Percentiles rank a stretch among this genome's conserved stretches.
These are phyloP conservation scores for Akanthomyces muscarius DNA, from an alignment of 2,329 filamentous ascomycete species.

Conservation along the genomic window DNA sequence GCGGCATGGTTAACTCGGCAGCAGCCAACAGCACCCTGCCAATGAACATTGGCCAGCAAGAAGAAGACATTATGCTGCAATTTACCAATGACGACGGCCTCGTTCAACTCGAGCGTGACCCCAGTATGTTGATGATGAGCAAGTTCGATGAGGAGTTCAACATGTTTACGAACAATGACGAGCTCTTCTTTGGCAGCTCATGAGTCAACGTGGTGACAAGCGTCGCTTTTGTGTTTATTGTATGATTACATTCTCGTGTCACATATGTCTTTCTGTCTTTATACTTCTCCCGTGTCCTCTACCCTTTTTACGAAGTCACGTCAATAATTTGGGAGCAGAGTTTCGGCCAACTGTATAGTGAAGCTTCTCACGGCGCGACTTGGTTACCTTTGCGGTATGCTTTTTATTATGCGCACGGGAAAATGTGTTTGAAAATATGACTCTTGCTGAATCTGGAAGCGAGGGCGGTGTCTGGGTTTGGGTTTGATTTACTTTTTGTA, in stretches of 20 bases:
- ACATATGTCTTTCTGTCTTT: slow-evolving; percentile 16
- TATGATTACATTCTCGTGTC: slow-evolving; percentile 17
- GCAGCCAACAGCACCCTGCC: slow-evolving; percentile 32
- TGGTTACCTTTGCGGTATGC: background rate
- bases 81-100: slow-evolving; percentile 34
- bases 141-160: slow-evolving; percentile 53
- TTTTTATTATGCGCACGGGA: background rate
- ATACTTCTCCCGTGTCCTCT: background rate
- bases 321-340: slow-evolving; percentile 6
- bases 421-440: slow-evolving; percentile 1
- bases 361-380: slow-evolving; percentile 7
- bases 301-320: slow-evolving; percentile 4
- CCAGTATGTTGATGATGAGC: slow-evolving; percentile 46
- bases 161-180: slow-evolving; percentile 50
- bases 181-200: slow-evolving; percentile 47
- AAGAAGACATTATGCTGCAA: slow-evolving; percentile 32
- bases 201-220: slow-evolving; percentile 21
- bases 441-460: slow-evolving; percentile 10
- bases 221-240: slow-evolving; percentile 18
- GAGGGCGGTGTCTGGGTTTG: slow-evolving; percentile 2
- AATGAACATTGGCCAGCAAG: slow-evolving; percentile 34
- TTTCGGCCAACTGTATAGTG: slow-evolving; percentile 1
- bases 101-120: slow-evolving; percentile 42
- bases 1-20: slow-evolving; percentile 31
- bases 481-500: slow-evolving; percentile 20